Percentiles rank a stretch among this genome's conserved stretches.
These are phyloP conservation scores for Halophytophthora batemanensis DNA, from an alignment of 352 stramenopile species.

Conservation along the genomic window DNA sequence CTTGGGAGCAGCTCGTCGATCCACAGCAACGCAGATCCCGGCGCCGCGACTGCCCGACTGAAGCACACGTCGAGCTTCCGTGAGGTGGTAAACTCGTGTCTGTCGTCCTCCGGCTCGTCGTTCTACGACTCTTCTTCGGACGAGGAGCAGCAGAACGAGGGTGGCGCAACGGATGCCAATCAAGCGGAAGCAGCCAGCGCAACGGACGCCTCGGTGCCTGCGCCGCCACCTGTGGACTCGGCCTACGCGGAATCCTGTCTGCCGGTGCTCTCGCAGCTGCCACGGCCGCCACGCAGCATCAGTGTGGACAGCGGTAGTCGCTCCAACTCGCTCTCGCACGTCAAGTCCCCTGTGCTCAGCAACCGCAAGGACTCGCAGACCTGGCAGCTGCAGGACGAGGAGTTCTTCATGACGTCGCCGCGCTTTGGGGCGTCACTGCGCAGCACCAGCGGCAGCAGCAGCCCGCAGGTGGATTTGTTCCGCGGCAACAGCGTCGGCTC, in stretches of 20 bases:
- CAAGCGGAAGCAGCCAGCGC: slow-evolving; percentile 11
- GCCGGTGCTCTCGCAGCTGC: slow-evolving; percentile 41
- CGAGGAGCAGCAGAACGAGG: slow-evolving; percentile 35
- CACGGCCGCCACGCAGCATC: slow-evolving; percentile 36
- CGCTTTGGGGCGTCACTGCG: slow-evolving; percentile 36
- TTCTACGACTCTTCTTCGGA: slow-evolving; percentile 48
- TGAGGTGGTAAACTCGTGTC: slow-evolving; percentile 36
- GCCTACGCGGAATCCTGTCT: slow-evolving; percentile 49
- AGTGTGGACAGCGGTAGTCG: slow-evolving; percentile 39
- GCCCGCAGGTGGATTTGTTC: slow-evolving; percentile 26
- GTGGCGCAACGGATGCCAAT: slow-evolving; percentile 7
- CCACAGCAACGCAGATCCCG: slow-evolving; percentile 1
- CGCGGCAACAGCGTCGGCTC: slow-evolving; percentile 22
- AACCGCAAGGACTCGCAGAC: slow-evolving; percentile 62
- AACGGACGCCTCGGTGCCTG: slow-evolving; percentile 9
- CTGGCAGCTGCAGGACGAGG: slow-evolving; percentile 68
- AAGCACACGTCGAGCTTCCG: slow-evolving; percentile 39
- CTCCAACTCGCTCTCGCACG: slow-evolving; percentile 27
- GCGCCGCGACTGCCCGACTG: slow-evolving; percentile 14
- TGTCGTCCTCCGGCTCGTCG: slow-evolving; percentile 56
- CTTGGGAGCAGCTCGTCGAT: slow-evolving; percentile 27
- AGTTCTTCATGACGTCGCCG: slow-evolving; percentile 57
- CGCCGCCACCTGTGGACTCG: slow-evolving; percentile 27
- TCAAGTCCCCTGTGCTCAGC: slow-evolving; percentile 57
- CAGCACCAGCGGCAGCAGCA: slow-evolving; percentile 16